Evolutionary conservation across 164 flowering plant genomes (phyloP), one percentile per base, ranked within the genome.

Genomic region (Buxus sempervirens): DNA sequence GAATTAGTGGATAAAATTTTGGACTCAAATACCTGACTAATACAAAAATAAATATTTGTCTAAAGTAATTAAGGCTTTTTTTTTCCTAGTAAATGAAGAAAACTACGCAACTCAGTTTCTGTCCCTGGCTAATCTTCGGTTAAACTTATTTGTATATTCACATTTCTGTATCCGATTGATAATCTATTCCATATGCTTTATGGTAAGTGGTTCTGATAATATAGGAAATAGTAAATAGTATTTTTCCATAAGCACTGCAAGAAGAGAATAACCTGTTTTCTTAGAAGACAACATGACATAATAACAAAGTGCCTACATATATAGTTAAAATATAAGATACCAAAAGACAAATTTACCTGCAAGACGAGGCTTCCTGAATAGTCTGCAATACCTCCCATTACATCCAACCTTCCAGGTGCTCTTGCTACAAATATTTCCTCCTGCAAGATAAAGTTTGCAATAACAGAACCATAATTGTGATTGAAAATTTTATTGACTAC

Each of bases 351-450:
- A 28, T 58, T 70, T 27, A 93, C 99, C 96, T 96, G 99, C 79
- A 96, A 78, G 48, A 96, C 99, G 70, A 96, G 95, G 76, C 97
- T 88, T 73, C 99, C 99, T 10, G 99, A 93, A 73, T 96, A 96
- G 79, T 96, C 99, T 53, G 99, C 99, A 73, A 96, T 96, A 3
- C 99, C 99, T 62, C 98, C 99, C 94, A 93, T 89, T 24, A 96
- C 97, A 80, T 96, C 99, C 83, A 96, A 82, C 80, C 99, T 86
- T 75, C 99, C 99, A 73, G 98, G 99, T 55, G 99, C 99, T 81
- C 99, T 87, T 69, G 98, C 72, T 53, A 93, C 93, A 81, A 75
- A 86, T 20, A 96, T 86, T 27, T 96, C 98, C 60, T 89, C 98
- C 99, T 96, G 76, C 45, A 66, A 70, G n/a, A 65, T 1, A 72